phyloP scores from a whole-genome alignment of 305 asterid species.

The Vinca major region DNA sequence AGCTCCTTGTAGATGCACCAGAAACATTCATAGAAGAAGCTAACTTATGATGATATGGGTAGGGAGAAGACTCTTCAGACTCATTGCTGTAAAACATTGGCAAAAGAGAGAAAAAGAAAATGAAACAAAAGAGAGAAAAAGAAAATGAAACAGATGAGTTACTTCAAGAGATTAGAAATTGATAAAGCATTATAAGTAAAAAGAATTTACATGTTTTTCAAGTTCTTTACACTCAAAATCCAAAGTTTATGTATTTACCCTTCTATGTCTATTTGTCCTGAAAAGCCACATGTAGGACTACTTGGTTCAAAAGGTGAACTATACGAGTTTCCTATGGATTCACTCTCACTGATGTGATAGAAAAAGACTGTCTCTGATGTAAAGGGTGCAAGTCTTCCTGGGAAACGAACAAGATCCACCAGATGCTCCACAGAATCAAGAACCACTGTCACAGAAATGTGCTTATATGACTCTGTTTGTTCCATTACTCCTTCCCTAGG shows the following conservation, averaged over 20 bases:
- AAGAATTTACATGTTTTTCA: not conserved
- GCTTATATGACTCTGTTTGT: constrained; percentile 79
- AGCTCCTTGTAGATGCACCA: no score
- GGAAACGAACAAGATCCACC: constrained; percentile 87
- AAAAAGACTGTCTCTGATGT: constrained; percentile 65
- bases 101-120: no score
- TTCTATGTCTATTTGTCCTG: constrained; percentile 68
- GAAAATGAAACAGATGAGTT: no score
- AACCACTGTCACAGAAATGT: constrained; percentile 75
- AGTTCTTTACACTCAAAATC: not conserved
- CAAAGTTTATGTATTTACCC: constrained; percentile 34
- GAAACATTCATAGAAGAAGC: no score
- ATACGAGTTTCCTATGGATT: constrained; percentile 95
- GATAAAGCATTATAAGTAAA: no score
- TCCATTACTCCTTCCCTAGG: constrained; percentile 77
- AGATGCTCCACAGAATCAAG: constrained; percentile 76
- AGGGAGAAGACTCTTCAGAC: no score
- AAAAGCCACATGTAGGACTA: constrained; percentile 85
- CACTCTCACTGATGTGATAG: constrained; percentile 81
- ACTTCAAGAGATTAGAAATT: no score
- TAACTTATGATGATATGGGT: no score
- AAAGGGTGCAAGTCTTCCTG: constrained; percentile 49
- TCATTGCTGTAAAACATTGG: no score
- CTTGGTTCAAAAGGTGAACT: constrained; percentile 97
- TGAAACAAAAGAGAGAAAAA: no score